These are phyloP conservation scores for Cordyceps cicadae DNA, from an alignment of 2,329 filamentous ascomycete species.

Conservation along the genomic window DNA sequence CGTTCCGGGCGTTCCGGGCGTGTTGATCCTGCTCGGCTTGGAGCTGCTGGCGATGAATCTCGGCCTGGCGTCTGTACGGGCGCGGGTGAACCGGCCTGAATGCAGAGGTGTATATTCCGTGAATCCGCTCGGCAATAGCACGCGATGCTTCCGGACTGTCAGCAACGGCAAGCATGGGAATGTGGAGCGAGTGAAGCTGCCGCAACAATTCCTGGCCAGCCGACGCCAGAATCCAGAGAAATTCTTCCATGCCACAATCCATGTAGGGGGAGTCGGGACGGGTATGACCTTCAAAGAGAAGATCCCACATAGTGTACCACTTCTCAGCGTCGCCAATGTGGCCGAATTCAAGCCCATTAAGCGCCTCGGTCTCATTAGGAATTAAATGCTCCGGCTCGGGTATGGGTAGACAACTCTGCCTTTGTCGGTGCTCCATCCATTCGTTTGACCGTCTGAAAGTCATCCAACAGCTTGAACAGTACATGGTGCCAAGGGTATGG, in stretches of 20 bases:
- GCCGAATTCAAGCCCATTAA: background rate
- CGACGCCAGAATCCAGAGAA: background rate
- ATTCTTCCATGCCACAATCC: background rate
- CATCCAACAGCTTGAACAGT: conserved; percentile 2
- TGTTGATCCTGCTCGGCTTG: background rate
- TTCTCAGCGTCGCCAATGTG: background rate
- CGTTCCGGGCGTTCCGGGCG: too few relatives aligned
- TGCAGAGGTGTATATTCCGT: background rate
- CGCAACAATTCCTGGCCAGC: background rate
- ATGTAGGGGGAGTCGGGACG: background rate
- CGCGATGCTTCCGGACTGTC: background rate
- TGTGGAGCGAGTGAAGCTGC: background rate
- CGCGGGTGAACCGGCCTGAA: background rate
- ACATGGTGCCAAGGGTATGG: background rate
- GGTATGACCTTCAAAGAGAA: background rate
- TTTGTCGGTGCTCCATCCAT: background rate
- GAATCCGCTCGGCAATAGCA: background rate
- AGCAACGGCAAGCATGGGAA: background rate
- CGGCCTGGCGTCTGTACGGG: background rate
- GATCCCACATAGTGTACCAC: conserved; percentile 8
- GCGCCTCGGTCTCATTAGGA: background rate
- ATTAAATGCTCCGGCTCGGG: background rate
- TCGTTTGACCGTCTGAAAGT: background rate
- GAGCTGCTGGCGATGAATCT: background rate
- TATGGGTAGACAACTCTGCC: background rate